Conservation (phyloP, 2,329 filamentous ascomycete genomes). For the Claviceps sp. region DNA sequence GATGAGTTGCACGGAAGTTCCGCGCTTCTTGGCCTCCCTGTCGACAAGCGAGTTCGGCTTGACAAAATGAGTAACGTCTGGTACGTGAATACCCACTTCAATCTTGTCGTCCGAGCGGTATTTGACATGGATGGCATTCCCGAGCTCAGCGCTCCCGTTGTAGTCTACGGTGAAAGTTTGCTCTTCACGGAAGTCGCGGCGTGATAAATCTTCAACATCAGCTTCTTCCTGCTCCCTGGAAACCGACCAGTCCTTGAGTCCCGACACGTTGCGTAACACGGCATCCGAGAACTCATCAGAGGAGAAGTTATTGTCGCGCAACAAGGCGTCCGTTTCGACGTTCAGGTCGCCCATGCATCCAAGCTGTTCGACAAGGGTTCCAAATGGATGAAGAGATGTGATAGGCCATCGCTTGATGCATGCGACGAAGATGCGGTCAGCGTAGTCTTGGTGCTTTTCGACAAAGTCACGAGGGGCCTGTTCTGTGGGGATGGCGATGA, state of each 20-base stretch:
- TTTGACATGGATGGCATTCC: conserved; percentile 89
- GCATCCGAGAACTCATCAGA: conserved; percentile 97
- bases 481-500: conserved; percentile 96
- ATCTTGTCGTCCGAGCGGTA: conserved; percentile 69
- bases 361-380: conserved; percentile 91
- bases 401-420: conserved; percentile 99
- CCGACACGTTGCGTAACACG: conserved; percentile 72
- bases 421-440: conserved; percentile 94
- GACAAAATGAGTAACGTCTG: conserved; percentile 92
- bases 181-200: conserved; percentile 83
- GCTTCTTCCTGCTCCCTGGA: conserved; percentile 54
- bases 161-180: conserved; percentile 86
- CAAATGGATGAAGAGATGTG: conserved; percentile 96
- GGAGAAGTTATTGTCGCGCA: conserved; percentile 97
- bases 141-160: conserved; percentile 74
- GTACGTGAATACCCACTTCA: conserved; percentile 89
- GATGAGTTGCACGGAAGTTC: conserved; percentile 88
- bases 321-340: conserved; percentile 91
- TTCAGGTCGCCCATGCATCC: conserved; percentile 95
- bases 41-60: conserved; percentile 93
- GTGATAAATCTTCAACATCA: conserved; percentile 52
- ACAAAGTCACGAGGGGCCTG: conserved; percentile 96
- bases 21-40: conserved; percentile 93
- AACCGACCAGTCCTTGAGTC: conserved; percentile 82
- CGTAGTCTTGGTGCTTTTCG: conserved; percentile 95